Evolutionary conservation across 2,329 filamentous ascomycete species (phyloP).

Genomic region (Orbilia quercus): DNA sequence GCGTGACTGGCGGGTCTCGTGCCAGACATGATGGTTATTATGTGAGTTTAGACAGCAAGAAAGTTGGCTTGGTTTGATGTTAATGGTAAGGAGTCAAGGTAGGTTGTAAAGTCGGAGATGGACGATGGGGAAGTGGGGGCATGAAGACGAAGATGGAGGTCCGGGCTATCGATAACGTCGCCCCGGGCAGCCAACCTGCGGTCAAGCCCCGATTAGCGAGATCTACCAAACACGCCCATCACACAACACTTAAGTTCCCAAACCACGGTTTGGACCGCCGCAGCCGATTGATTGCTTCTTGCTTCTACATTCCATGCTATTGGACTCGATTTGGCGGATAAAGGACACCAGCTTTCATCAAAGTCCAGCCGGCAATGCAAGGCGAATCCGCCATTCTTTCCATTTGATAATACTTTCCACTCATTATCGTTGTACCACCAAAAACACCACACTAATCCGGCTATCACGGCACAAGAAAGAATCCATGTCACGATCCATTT

Average conservation of each 20-base stretch:
- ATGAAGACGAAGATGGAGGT: neutral
- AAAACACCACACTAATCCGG: slow-evolving; percentile 1
- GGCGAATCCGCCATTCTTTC: too few relatives aligned
- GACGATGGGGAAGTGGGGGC: neutral
- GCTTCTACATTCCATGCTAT: neutral
- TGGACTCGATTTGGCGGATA: neutral
- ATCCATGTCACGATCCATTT: slow-evolving; percentile 8
- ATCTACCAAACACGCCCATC: slow-evolving; percentile 5
- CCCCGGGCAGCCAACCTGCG: neutral
- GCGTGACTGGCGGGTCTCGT: slow-evolving; percentile 74
- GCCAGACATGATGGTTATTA: slow-evolving; percentile 22
- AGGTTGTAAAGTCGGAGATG: slow-evolving; percentile 5
- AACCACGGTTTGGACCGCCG: too few relatives aligned
- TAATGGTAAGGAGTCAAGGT: neutral
- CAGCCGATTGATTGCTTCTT: too few relatives aligned
- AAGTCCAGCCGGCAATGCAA: too few relatives aligned
- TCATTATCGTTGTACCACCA: neutral
- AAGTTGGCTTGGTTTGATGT: neutral
- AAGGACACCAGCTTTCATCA: too few relatives aligned
- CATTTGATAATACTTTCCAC: too few relatives aligned
- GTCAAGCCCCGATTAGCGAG: slow-evolving; percentile 37
- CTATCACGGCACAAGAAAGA: slow-evolving; percentile 25
- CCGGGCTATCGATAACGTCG: slow-evolving; percentile 9
- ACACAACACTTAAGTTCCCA: slow-evolving; percentile 18
- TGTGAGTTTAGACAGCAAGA: neutral